Evolutionary conservation across 1,284 basidiomycete species (phyloP).

Genomic region (Rhizopogon parksii): DNA sequence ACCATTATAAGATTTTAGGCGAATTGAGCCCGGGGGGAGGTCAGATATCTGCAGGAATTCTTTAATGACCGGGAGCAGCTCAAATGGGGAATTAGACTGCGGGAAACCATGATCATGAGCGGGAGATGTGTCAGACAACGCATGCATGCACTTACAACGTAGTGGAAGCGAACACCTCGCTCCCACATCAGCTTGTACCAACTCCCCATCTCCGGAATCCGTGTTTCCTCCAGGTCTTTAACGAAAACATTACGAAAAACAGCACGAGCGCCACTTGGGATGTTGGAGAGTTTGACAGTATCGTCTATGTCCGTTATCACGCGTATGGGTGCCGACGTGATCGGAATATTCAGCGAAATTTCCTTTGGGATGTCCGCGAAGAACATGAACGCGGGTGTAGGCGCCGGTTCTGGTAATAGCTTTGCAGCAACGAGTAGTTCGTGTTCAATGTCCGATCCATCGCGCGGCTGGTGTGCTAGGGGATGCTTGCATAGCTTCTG

Average conservation of each 20-base stretch:
- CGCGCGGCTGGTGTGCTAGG: slow-evolving; percentile 31
- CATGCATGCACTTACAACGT: slow-evolving; percentile 59
- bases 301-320: slow-evolving; percentile 95
- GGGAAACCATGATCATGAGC: slow-evolving; percentile 16
- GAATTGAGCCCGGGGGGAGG: slow-evolving; percentile 29
- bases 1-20: slow-evolving; percentile 56
- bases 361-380: slow-evolving; percentile 7
- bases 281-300: slow-evolving; percentile 77
- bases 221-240: slow-evolving; percentile 66
- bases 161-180: slow-evolving; percentile 73
- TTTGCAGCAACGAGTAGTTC: slow-evolving; percentile 52
- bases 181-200: slow-evolving; percentile 72
- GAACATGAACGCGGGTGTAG: slow-evolving; percentile 9
- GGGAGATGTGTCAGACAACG: background rate
- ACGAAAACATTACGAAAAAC: slow-evolving; percentile 79
- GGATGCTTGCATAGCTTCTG: slow-evolving; percentile 60
- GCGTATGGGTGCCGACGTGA: slow-evolving; percentile 41
- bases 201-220: slow-evolving; percentile 80
- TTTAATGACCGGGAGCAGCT: slow-evolving; percentile 73
- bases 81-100: slow-evolving; percentile 85
- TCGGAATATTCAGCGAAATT: slow-evolving; percentile 17
- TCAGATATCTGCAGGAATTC: slow-evolving; percentile 71
- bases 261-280: slow-evolving; percentile 66
- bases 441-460: slow-evolving; percentile 44
- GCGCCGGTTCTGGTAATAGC: slow-evolving; percentile 36